A percentile compares a stretch with the other conserved stretches of the same genome.
Evolutionary conservation across 1,284 basidiomycete species (phyloP).

Genomic region (Heterobasidion parviporum): DNA sequence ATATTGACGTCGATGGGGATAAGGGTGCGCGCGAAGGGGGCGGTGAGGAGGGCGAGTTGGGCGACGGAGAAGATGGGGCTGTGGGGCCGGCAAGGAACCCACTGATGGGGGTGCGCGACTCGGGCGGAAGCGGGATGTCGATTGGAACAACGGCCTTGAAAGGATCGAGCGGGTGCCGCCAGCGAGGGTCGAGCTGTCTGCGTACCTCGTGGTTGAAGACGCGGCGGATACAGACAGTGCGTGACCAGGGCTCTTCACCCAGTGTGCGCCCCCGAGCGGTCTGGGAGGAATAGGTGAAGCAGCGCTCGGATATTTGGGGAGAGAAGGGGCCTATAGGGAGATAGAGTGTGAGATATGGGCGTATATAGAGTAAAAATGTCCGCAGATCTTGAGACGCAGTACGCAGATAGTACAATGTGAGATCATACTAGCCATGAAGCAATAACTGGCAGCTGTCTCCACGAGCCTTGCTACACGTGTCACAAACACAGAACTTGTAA

Average conservation of each 20-base stretch:
- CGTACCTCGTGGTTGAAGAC: conserved; percentile 67
- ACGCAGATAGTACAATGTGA: not conserved
- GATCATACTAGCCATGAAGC: not conserved
- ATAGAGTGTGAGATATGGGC: not conserved
- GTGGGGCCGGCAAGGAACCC: conserved; percentile 3
- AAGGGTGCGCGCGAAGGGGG: conserved; percentile 7
- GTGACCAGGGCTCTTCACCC: conserved; percentile 49
- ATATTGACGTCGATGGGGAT: conserved; percentile 16
- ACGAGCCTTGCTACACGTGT: too few relatives aligned
- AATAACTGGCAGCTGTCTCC: too few relatives aligned
- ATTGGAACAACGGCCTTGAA: conserved; percentile 6
- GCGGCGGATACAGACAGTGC: conserved; percentile 61
- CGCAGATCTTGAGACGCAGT: not conserved
- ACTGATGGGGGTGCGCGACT: conserved; percentile 7
- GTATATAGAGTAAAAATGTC: not conserved
- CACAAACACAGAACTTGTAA: too few relatives aligned
- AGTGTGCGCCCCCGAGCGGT: conserved; percentile 49
- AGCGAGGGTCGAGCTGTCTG: conserved; percentile 34
- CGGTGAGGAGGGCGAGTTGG: conserved; percentile 1
- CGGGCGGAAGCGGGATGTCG: conserved; percentile 8
- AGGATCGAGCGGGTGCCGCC: conserved; percentile 9
- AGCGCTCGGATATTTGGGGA: conserved; percentile 59
- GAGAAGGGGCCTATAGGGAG: conserved; percentile 41
- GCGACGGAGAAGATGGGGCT: not conserved
- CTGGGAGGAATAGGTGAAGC: conserved; percentile 66